Conservation (phyloP, 2,329 filamentous ascomycete species). For the Graphium sp. region DNA sequence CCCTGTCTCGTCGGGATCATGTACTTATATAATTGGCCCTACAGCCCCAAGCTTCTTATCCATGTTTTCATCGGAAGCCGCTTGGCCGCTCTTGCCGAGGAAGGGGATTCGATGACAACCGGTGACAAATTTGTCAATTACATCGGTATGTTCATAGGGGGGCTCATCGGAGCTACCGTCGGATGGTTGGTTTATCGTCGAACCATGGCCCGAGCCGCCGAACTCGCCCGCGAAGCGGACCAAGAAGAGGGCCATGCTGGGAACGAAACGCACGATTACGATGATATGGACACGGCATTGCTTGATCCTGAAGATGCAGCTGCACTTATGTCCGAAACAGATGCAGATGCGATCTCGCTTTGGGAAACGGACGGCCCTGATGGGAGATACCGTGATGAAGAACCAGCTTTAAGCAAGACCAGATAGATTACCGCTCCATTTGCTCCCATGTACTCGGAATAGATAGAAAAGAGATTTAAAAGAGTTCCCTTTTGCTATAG, state of each 20-base stretch:
- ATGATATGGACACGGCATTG: conserved; percentile 24
- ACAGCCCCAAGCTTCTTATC: conserved; percentile 69
- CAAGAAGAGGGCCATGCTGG: conserved; percentile 11
- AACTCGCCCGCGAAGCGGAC: conserved; percentile 32
- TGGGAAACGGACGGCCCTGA: conserved; percentile 35
- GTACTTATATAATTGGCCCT: conserved; percentile 2
- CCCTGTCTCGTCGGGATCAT: neutral
- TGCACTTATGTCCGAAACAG: conserved; percentile 39
- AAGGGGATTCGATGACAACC: conserved; percentile 65
- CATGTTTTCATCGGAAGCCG: conserved; percentile 84
- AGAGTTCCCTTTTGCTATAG: too few species aligned
- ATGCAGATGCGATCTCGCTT: conserved; percentile 42
- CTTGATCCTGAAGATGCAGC: conserved; percentile 31
- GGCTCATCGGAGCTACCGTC: conserved; percentile 53
- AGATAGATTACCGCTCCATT: too few species aligned
- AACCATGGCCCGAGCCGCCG: conserved; percentile 45
- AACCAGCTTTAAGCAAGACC: too few species aligned
- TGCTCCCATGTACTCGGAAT: too few species aligned
- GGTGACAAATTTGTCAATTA: conserved; percentile 73
- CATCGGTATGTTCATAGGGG: conserved; percentile 57
- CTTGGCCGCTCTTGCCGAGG: conserved; percentile 68
- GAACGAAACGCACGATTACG: conserved; percentile 16
- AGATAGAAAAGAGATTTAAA: too few species aligned
- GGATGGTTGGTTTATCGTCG: conserved; percentile 73
- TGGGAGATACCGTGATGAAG: too few species aligned